Evolutionary conservation across 768 basidiomycete genomes (phyloP).

Genomic region (Amanita phalloides): DNA sequence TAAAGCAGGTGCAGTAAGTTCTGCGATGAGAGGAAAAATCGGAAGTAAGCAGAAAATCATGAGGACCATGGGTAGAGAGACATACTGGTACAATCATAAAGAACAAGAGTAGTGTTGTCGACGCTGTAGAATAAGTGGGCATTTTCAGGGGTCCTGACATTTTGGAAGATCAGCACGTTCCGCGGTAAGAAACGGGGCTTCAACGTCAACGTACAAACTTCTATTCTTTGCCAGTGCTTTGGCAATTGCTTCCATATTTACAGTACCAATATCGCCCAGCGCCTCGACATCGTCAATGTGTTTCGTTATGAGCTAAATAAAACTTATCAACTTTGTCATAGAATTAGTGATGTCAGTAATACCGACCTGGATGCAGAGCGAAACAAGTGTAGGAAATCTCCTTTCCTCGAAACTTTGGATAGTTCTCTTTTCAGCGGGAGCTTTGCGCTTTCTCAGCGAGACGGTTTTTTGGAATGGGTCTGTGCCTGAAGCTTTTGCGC

Average conservation of each 20-base stretch:
- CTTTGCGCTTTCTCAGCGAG: slow-evolving; percentile 49
- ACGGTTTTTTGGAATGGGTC: slow-evolving; percentile 83
- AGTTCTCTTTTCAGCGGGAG: slow-evolving; percentile 54
- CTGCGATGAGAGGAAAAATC: slow-evolving; percentile 24
- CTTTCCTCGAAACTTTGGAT: slow-evolving; percentile 62
- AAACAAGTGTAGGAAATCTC: slow-evolving; percentile 59
- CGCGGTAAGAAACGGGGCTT: not conserved
- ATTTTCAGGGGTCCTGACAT: slow-evolving; percentile 61
- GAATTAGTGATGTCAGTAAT: not conserved
- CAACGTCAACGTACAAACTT: slow-evolving; percentile 51
- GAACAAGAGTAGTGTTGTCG: slow-evolving; percentile 49
- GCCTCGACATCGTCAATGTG: slow-evolving; percentile 87
- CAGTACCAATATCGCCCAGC: slow-evolving; percentile 74
- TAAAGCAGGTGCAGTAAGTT: slow-evolving; percentile 57
- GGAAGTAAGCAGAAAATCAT: not conserved
- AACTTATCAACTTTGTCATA: not conserved
- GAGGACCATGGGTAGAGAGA: slow-evolving; percentile 16
- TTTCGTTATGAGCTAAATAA: slow-evolving; percentile 59
- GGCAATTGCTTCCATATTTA: slow-evolving; percentile 79
- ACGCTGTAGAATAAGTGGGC: slow-evolving; percentile 77
- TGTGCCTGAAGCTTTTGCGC: slow-evolving; percentile 64
- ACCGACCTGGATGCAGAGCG: slow-evolving; percentile 71
- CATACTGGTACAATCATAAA: slow-evolving; percentile 91
- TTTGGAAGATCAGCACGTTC: not conserved
- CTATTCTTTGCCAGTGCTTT: slow-evolving; percentile 77